phyloP scores from a whole-genome alignment of 1,284 basidiomycete genomes.

The Sparassis latifolia region DNA sequence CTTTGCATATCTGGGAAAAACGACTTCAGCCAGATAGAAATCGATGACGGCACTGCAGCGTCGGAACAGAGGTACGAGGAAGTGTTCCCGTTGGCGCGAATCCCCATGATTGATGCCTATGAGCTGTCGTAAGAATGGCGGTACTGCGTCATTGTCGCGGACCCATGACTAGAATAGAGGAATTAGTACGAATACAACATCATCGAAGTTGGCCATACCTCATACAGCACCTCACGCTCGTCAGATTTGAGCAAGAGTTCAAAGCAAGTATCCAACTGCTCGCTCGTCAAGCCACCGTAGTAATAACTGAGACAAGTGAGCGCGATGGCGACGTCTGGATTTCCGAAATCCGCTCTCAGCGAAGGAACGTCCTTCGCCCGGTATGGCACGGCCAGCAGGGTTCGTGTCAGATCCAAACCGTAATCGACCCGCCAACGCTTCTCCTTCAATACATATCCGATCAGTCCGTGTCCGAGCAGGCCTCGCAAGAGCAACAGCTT shows the following conservation, averaged over 20 bases:
- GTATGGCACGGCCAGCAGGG: conserved; percentile 47
- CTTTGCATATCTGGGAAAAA: conserved; percentile 44
- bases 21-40: conserved; percentile 42
- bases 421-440: conserved; percentile 49
- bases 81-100: conserved; percentile 36
- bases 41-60: conserved; percentile 36
- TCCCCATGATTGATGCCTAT: conserved; percentile 39
- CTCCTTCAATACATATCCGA: conserved; percentile 34
- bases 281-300: conserved; percentile 36
- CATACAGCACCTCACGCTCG: conserved; percentile 38
- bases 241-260: conserved; percentile 36
- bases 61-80: conserved; percentile 25
- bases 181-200: too few relatives aligned
- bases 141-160: conserved; percentile 11
- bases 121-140: conserved; percentile 33
- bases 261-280: conserved; percentile 35
- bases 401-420: conserved; percentile 37
- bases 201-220: conserved; percentile 26
- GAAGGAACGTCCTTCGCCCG: conserved; percentile 47
- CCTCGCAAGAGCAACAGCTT: conserved; percentile 38
- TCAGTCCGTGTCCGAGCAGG: conserved; percentile 35
- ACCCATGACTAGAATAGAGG: conserved; percentile 27
- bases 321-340: conserved; percentile 42
- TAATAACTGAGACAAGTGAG: conserved; percentile 50
- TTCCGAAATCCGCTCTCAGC: conserved; percentile 45